Percentiles rank a stretch among this genome's conserved stretches.
phyloP scores from a whole-genome alignment of 192 early-diverging fungal species.

The Podila verticillata region DNA sequence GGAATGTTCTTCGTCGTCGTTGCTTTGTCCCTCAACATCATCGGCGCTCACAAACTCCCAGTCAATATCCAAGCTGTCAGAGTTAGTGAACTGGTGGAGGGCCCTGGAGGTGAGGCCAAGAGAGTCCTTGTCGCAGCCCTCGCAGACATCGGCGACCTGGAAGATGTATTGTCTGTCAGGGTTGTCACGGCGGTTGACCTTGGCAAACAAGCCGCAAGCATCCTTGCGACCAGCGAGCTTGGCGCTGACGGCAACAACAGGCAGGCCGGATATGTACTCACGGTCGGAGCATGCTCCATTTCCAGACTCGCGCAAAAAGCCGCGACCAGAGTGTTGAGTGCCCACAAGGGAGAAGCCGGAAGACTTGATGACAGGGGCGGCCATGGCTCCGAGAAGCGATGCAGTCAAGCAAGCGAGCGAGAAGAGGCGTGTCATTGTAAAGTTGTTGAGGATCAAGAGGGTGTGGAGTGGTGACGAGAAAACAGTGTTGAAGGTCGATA shows the following conservation, averaged over 20 bases:
- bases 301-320: background rate
- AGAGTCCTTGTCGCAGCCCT: slow-evolving; percentile 8
- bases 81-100: slow-evolving; percentile 4
- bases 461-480: no score
- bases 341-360: background rate
- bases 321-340: background rate
- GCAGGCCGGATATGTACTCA: background rate
- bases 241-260: slow-evolving; percentile 11
- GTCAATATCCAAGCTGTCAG: background rate
- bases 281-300: slow-evolving; percentile 2
- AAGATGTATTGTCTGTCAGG: background rate
- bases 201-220: slow-evolving; percentile 5
- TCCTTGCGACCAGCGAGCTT: background rate
- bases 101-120: background rate
- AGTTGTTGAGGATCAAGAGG: no score
- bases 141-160: slow-evolving; percentile 14
- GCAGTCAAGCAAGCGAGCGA: slow-evolving; percentile 2
- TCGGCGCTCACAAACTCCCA: slow-evolving; percentile 1
- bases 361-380: slow-evolving; percentile 1
- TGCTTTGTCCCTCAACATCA: background rate
- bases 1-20: background rate
- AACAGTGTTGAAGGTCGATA: no score
- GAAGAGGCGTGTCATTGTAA: background rate
- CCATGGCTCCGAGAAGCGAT: slow-evolving; percentile 10
- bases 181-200: slow-evolving; percentile 12